phyloP scores from a whole-genome alignment of 306 rosid species.

The Mimosa bimucronata region DNA sequence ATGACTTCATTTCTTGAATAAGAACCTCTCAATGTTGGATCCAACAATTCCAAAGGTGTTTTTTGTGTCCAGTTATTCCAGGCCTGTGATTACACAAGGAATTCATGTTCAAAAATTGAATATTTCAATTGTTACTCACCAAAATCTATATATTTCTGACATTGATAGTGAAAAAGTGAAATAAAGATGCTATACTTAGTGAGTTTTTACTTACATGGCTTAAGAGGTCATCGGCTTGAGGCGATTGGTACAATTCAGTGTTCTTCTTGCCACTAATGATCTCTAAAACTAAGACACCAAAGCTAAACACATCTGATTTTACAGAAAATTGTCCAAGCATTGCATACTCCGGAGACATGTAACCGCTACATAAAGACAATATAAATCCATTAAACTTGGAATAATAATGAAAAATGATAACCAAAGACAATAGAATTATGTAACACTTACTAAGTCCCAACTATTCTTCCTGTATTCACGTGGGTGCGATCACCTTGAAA shows the following conservation, averaged over 20 bases:
- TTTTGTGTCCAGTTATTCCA: slow-evolving; percentile 49
- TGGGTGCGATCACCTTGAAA: slow-evolving; percentile 48
- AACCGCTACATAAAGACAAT: slow-evolving; percentile 40
- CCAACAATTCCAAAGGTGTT: slow-evolving; percentile 50
- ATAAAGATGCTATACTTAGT: neutral
- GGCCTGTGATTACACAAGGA: slow-evolving; percentile 39
- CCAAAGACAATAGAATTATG: neutral
- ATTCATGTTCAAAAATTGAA: slow-evolving; percentile 6
- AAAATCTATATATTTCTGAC: neutral
- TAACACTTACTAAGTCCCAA: slow-evolving; percentile 69
- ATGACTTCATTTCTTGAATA: slow-evolving; percentile 55
- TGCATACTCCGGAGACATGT: slow-evolving; percentile 58
- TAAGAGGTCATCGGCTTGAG: slow-evolving; percentile 42
- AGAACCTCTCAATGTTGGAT: slow-evolving; percentile 51
- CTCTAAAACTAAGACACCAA: slow-evolving; percentile 54
- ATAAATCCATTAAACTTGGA: neutral
- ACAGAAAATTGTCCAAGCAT: slow-evolving; percentile 55
- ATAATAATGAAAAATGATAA: neutral
- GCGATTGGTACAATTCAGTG: slow-evolving; percentile 34
- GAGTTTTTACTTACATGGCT: slow-evolving; percentile 49
- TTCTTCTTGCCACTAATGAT: slow-evolving; percentile 58
- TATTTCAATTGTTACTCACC: neutral
- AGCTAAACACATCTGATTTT: slow-evolving; percentile 52
- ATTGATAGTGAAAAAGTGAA: neutral
- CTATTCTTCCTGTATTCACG: slow-evolving; percentile 54